phyloP scores from a whole-genome alignment of 495 filamentous ascomycete species.

The Sabuloglossum arenarium region DNA sequence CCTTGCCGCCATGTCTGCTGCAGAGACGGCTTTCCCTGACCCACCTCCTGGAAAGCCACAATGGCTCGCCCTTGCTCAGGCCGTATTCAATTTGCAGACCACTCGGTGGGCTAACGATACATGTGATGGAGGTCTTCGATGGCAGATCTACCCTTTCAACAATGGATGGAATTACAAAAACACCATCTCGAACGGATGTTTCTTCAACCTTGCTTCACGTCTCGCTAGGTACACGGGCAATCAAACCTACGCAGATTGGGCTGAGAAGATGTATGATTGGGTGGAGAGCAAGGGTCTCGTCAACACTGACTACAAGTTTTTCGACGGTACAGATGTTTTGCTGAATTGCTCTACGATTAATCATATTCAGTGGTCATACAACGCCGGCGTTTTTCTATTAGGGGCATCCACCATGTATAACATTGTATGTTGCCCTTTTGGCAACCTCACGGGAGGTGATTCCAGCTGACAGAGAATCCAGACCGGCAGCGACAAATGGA shows the following conservation, averaged over 20 bases:
- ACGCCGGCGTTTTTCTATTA: conserved; percentile 43
- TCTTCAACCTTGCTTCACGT: conserved; percentile 51
- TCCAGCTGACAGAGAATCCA: conserved; percentile 10
- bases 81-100: conserved; percentile 57
- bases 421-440: conserved; percentile 21
- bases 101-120: conserved; percentile 28
- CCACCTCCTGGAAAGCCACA: conserved; percentile 32
- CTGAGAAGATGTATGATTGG: conserved; percentile 50
- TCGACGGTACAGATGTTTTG: conserved; percentile 31
- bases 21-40: conserved; percentile 39
- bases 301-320: conserved; percentile 28
- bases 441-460: not conserved
- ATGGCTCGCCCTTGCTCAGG: conserved; percentile 68
- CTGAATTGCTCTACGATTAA: conserved; percentile 29
- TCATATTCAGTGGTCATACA: conserved; percentile 46
- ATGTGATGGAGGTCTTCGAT: conserved; percentile 28
- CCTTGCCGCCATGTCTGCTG: conserved; percentile 45
- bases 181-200: conserved; percentile 42
- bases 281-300: conserved; percentile 25
- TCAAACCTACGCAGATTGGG: conserved; percentile 48
- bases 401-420: conserved; percentile 57
- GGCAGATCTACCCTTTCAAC: conserved; percentile 25
- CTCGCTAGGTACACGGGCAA: conserved; percentile 54
- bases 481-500: conserved; percentile 30
- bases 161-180: conserved; percentile 36